Percentiles rank a stretch among this genome's conserved stretches.
Evolutionary conservation across 2,329 filamentous ascomycete species (phyloP).

Genomic region (Leptoxyphium fumago): DNA sequence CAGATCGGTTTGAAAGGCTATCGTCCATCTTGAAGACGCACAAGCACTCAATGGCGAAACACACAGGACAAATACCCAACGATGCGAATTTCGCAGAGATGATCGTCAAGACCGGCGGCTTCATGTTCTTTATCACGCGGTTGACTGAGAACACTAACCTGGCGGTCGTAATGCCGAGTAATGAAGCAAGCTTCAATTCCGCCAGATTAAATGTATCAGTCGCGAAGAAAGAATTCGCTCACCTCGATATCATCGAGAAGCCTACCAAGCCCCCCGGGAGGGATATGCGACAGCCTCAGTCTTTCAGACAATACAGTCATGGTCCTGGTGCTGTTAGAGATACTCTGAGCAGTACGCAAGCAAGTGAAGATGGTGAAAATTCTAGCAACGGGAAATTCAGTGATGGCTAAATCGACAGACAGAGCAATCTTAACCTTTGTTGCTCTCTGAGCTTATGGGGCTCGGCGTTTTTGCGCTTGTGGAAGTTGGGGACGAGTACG

Average conservation of each 20-base stretch:
- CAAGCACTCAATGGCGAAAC: constrained; percentile 65
- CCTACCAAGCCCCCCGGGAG: neutral
- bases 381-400: neutral
- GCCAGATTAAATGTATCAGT: constrained; percentile 83
- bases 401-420: neutral
- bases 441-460: no score
- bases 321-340: neutral
- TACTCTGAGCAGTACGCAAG: neutral
- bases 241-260: constrained; percentile 33
- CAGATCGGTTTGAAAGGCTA: constrained; percentile 85
- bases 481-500: no score
- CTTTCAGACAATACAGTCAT: neutral
- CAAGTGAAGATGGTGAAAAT: neutral
- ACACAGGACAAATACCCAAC: constrained; percentile 66
- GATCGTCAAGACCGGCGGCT: constrained; percentile 64
- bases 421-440: no score
- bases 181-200: constrained; percentile 80
- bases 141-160: constrained; percentile 98
- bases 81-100: constrained; percentile 69
- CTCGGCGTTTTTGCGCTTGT: no score
- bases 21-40: constrained; percentile 98
- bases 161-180: constrained; percentile 78
- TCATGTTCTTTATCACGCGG: constrained; percentile 88
- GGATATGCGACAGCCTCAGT: neutral
- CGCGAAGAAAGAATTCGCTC: constrained; percentile 66